Evolutionary conservation across 768 basidiomycete species (phyloP), one percentile per base, ranked within the genome.

Genomic region (Chalciporus piperatus): DNA sequence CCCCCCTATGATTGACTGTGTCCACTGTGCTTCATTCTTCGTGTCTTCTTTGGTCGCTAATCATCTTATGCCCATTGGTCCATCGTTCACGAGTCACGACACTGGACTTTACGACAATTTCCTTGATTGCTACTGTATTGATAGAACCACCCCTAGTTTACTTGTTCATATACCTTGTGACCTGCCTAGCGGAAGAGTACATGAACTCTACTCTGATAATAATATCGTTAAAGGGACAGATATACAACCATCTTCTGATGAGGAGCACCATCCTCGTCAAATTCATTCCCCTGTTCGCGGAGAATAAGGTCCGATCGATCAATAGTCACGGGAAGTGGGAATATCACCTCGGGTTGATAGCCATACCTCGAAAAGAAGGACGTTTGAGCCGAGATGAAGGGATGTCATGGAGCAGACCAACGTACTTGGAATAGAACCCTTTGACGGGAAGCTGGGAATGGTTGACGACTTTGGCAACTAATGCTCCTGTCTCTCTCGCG

Each of bases 211-310:
- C 50, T 56, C 42, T 52, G 59, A 51, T 57, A 61, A 51, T 57
- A 61, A 54, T 69, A 66, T 51, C 57, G 61, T 45, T 68, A 66
- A 65, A 72, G 69, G 52, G 78, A 75, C 59, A 88, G 67, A 56
- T 70, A 74, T 59, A 78, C 70, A 54, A 84, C 76, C 89, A 92
- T 89, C 70, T 82, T 84, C 66, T 92, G 89, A 78, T 93, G 90
- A 51, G 87, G 89, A 62, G 81, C 89, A 28, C 89, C 90, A 50
- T 87, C 91, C 71, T 85, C 88, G 69, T 87, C 86, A 72, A 88
- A 90, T 66, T 82, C 79, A 22, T 77, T 76, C 55, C 85, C 86
- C 84, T 90, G 68, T 41, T 55, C 43, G 51, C 47, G 55, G 54
- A 59, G 43, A 55, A 48, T 37, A 64, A 62, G 55, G 45, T 37